Base-by-base conservation (phyloP, 140 eudicot genomes). In the Flaveria floridana region DNA sequence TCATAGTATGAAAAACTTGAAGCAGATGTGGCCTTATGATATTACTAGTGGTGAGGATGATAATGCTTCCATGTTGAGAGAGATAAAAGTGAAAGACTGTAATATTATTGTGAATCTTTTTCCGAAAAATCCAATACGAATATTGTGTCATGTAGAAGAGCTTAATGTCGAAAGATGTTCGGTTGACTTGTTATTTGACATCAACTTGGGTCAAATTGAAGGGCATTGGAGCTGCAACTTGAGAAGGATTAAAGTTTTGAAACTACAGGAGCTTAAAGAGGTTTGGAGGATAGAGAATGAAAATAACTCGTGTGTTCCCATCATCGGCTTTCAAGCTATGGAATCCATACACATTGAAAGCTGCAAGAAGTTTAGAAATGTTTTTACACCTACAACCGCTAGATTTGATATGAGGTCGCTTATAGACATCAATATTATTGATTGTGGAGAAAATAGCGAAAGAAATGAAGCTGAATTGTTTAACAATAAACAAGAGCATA, bases 331-430 rank as follows among this genome's bases (percentile, higher is more conserved):
- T 64, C 51, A 75, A 64, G 50, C 50, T 4, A n/a, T 75, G 50
- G 64, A 51, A 25, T 2, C 2, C 2, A 64, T 75, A 46, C 0
- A 7, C 0, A 56, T 75, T 8, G 0, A 0, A 0, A 0, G 0
- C 0, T 75, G 79, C 64, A 5, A 42, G 62, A 44, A 21, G 20
- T 75, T 75, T 61, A 53, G 25, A 75, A 42, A 47, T 28, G 15
- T 75, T 48, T n/a, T 61, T 21, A 64, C 64, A 25, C 79, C 79
- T 26, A 25, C 53, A 1, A 12, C 71, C 2, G 15, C 52, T 28
- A 2, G 16, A 7, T 16, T 65, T 37, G 71, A 39, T 8, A n/a
- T 39, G 21, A 9, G 52, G 8, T 25, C 71, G 16, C 51, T 39
- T 28, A 2, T 28, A 3, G 34, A 28, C 34, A 28, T 28, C 34